A percentile compares a stretch with the other conserved stretches of the same genome.
These are phyloP conservation scores for Stylonectria norvegica DNA, from an alignment of 2,329 filamentous ascomycete genomes.

Conservation along the genomic window DNA sequence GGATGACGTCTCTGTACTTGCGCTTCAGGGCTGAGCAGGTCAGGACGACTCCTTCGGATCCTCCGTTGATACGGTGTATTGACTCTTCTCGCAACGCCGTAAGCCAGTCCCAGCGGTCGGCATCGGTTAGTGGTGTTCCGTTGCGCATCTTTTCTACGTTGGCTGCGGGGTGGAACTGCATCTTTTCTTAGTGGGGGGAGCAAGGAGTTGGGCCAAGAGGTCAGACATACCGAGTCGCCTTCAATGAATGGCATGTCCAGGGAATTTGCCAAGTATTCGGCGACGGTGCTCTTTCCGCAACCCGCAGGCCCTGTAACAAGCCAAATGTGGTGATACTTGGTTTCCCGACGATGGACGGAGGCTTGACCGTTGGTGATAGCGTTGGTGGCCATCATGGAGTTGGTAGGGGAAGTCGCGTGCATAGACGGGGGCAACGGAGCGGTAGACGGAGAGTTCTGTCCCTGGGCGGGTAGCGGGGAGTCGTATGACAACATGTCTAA, in stretches of 20 bases:
- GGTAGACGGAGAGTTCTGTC: constrained; percentile 32
- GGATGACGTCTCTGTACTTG: constrained; percentile 92
- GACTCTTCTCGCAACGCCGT: constrained; percentile 70
- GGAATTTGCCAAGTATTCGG: constrained; percentile 58
- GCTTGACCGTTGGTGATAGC: constrained; percentile 26
- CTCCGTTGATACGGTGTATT: constrained; percentile 51
- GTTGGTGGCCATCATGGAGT: constrained; percentile 19
- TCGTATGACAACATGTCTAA: constrained; percentile 51
- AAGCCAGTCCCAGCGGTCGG: constrained; percentile 97
- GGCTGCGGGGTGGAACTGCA: constrained; percentile 67
- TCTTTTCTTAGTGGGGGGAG: constrained; percentile 20
- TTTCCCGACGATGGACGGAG: constrained; percentile 30
- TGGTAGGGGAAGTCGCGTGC: constrained; percentile 15
- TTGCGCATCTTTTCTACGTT: constrained; percentile 90
- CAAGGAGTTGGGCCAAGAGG: background rate
- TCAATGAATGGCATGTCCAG: constrained; percentile 69
- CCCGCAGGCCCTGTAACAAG: constrained; percentile 76
- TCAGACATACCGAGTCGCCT: constrained; percentile 66
- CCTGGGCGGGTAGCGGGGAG: constrained; percentile 42
- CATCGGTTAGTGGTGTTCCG: constrained; percentile 82
- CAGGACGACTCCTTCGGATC: constrained; percentile 76
- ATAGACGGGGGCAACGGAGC: constrained; percentile 19
- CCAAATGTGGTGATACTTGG: constrained; percentile 62
- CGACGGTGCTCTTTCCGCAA: constrained; percentile 76
- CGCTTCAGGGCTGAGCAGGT: constrained; percentile 96